phyloP scores from a whole-genome alignment of 768 basidiomycete species.

The Sarcodon sp. region DNA sequence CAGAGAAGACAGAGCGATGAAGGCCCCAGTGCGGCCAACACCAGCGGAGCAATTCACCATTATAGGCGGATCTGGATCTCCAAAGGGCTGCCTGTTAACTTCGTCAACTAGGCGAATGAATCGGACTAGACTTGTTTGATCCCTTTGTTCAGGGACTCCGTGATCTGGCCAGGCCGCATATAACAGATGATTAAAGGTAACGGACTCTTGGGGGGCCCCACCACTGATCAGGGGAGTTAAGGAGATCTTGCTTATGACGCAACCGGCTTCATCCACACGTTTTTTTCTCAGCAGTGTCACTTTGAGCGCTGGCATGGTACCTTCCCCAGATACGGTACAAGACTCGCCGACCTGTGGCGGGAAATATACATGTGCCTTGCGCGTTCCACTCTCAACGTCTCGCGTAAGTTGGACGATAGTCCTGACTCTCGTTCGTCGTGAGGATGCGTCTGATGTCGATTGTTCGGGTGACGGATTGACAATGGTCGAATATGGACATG shows the following conservation, averaged over 20 bases:
- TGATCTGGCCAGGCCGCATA: slow-evolving; percentile 79
- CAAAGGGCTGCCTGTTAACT: slow-evolving; percentile 30
- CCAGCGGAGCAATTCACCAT: slow-evolving; percentile 83
- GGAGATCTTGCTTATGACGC: slow-evolving; percentile 48
- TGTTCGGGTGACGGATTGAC: not conserved
- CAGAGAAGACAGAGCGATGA: slow-evolving; percentile 70
- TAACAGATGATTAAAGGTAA: slow-evolving; percentile 58
- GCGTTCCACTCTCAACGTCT: slow-evolving; percentile 52
- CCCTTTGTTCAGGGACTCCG: slow-evolving; percentile 55
- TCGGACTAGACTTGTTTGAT: slow-evolving; percentile 43
- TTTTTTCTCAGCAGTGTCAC: slow-evolving; percentile 41
- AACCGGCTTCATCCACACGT: slow-evolving; percentile 41
- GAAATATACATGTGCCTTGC: slow-evolving; percentile 74
- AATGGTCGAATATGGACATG: slow-evolving; percentile 10
- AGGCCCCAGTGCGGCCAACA: slow-evolving; percentile 77
- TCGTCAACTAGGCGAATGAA: slow-evolving; percentile 56
- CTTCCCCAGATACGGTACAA: slow-evolving; percentile 23
- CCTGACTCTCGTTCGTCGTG: slow-evolving; percentile 32
- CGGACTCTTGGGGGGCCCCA: slow-evolving; percentile 15
- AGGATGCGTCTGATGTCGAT: slow-evolving; percentile 3
- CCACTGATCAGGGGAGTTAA: slow-evolving; percentile 19
- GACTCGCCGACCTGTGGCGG: slow-evolving; percentile 42
- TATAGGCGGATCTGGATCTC: slow-evolving; percentile 62
- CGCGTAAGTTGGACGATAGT: slow-evolving; percentile 78
- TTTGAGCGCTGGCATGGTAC: slow-evolving; percentile 28